These are phyloP conservation scores for Zalaria obscura DNA, from an alignment of 2,329 filamentous ascomycete genomes.

Conservation along the genomic window DNA sequence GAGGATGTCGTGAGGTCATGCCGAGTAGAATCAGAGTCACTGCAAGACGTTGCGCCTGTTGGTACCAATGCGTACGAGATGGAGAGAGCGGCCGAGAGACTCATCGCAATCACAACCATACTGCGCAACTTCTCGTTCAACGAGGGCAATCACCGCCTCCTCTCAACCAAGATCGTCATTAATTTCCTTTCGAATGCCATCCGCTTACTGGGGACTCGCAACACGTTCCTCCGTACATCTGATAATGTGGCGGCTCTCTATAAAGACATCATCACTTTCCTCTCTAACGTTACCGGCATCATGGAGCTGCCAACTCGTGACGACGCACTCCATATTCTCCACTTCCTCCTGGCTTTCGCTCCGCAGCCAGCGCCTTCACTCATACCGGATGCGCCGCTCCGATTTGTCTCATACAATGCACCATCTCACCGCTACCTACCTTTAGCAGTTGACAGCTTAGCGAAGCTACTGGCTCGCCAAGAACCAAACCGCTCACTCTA, in stretches of 20 bases:
- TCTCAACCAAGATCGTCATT: slow-evolving; percentile 66
- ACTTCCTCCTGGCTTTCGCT: slow-evolving; percentile 83
- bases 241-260: slow-evolving; percentile 88
- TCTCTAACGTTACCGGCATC: slow-evolving; percentile 71
- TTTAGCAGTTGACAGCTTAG: slow-evolving; percentile 75
- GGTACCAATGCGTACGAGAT: slow-evolving; percentile 68
- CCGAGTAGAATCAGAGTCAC: slow-evolving; percentile 53
- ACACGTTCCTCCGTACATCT: slow-evolving; percentile 69
- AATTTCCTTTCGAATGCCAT: slow-evolving; percentile 76
- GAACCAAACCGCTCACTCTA: slow-evolving; percentile 84
- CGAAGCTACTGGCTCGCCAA: slow-evolving; percentile 82
- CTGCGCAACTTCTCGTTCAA: slow-evolving; percentile 84
- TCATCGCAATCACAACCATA: slow-evolving; percentile 86
- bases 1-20: slow-evolving; percentile 78
- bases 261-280: slow-evolving; percentile 81
- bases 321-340: slow-evolving; percentile 71
- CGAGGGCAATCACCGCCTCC: slow-evolving; percentile 58
- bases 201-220: slow-evolving; percentile 74
- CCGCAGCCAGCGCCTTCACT: slow-evolving; percentile 57
- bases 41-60: slow-evolving; percentile 61
- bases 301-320: slow-evolving; percentile 75
- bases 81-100: slow-evolving; percentile 69
- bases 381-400: slow-evolving; percentile 11
- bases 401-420: slow-evolving; percentile 31
- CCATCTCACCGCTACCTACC: slow-evolving; percentile 75